phyloP scores from a whole-genome alignment of 768 basidiomycete species.

The Amanita thiersii region DNA sequence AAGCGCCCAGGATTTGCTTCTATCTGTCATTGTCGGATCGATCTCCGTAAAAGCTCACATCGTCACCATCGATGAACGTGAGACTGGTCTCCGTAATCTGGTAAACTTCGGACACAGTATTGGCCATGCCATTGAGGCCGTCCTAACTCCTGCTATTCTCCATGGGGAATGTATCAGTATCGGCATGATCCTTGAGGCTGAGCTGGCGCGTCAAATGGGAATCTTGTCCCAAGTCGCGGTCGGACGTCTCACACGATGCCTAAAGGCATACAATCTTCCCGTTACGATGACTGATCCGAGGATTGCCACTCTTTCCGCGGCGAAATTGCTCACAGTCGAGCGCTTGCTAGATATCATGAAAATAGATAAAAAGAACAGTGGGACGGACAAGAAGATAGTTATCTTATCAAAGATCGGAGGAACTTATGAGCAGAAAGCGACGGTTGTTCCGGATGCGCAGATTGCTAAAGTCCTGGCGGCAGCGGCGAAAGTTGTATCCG shows the following conservation, averaged over 20 bases:
- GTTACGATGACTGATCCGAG: constrained; percentile 72
- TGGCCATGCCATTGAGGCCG: constrained; percentile 96
- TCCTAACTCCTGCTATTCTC: constrained; percentile 86
- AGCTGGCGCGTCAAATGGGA: constrained; percentile 84
- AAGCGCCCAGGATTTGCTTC: constrained; percentile 71
- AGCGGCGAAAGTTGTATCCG: constrained; percentile 68
- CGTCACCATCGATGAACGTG: constrained; percentile 93
- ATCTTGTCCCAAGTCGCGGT: constrained; percentile 87
- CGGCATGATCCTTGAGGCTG: constrained; percentile 96
- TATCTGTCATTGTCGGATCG: constrained; percentile 87
- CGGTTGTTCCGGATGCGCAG: constrained; percentile 70
- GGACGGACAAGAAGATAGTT: constrained; percentile 88
- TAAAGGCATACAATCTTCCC: constrained; percentile 90
- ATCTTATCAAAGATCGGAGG: constrained; percentile 86
- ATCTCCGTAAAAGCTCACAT: constrained; percentile 96
- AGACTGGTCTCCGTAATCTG: constrained; percentile 93
- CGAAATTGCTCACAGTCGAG: constrained; percentile 68
- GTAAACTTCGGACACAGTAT: constrained; percentile 99
- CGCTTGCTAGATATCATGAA: constrained; percentile 89
- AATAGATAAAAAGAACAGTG: constrained; percentile 97
- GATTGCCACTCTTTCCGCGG: constrained; percentile 63
- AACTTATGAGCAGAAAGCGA: constrained; percentile 88
- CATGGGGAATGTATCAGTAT: constrained; percentile 96
- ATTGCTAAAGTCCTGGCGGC: constrained; percentile 80
- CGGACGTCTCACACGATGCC: constrained; percentile 78